Percentiles rank a stretch among this genome's conserved stretches.
These are phyloP conservation scores for Phyllosticta citriasiana DNA, from an alignment of 2,329 filamentous ascomycete species.

Conservation along the genomic window DNA sequence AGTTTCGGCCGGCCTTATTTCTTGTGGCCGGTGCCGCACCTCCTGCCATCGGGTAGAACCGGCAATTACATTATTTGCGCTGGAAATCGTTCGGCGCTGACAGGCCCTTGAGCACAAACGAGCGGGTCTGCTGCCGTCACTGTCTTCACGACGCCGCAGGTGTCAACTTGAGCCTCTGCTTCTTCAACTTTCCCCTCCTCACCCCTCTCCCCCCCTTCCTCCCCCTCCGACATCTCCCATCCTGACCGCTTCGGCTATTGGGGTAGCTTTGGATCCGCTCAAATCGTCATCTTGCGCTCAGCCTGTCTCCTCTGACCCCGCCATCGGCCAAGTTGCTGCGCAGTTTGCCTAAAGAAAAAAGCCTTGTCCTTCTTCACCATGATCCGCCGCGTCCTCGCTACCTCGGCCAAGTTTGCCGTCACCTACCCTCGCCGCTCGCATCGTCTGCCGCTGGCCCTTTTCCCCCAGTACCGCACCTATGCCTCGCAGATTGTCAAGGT, in stretches of 20 bases:
- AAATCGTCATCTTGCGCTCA: not conserved
- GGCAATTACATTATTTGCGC: not conserved
- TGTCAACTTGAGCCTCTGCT: conserved; percentile 7
- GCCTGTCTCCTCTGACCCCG: not conserved
- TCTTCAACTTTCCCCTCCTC: conserved; percentile 8
- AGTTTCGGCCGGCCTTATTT: not conserved
- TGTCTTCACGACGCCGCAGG: conserved; percentile 1
- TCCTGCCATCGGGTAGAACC: not conserved
- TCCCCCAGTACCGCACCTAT: conserved; percentile 27
- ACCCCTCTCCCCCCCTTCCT: not conserved
- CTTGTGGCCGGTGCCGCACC: not conserved
- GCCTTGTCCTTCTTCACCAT: not conserved
- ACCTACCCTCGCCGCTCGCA: conserved; percentile 18
- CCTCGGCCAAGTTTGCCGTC: conserved; percentile 13
- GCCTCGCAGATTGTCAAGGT: conserved; percentile 83
- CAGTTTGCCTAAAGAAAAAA: not conserved
- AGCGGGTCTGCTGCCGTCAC: conserved; percentile 9
- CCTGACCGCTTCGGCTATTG: not conserved
- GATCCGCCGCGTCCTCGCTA: conserved; percentile 10
- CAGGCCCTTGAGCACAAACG: not conserved
- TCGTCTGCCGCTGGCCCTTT: conserved; percentile 17
- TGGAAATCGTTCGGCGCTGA: not conserved
- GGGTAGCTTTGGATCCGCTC: not conserved
- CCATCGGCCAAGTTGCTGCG: not conserved
- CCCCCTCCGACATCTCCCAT: not conserved